Evolutionary conservation across 2,329 filamentous ascomycete genomes (phyloP), one percentile per base, ranked within the genome.

Genomic region (Sclerotinia spermophila): DNA sequence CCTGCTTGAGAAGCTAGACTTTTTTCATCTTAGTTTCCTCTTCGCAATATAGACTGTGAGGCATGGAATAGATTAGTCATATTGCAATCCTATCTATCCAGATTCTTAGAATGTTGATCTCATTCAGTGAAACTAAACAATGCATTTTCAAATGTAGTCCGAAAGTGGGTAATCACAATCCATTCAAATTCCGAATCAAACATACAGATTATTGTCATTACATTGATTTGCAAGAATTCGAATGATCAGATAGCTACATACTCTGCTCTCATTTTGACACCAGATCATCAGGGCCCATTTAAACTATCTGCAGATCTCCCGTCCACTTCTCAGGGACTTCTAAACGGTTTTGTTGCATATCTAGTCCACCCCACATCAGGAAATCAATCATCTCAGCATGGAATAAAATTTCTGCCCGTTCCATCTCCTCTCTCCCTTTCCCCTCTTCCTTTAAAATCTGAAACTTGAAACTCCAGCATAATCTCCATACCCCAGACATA

Each of bases 401-500:
- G n/a, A n/a, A n/a, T n/a, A n/a, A n/a, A n/a, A n/a, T 45, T 10
- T n/a, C 11, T 6, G 21, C 5, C 45, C 0, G 44, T 48, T n/a
- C 44, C 15, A 21, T 48, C 24, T n/a, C 24, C 4, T n/a, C 13
- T 11, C 1, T 5, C 45, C 6, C 48, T 27, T 5, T 1, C 24
- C 48, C 11, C 5, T 10, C 44, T 27, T 51, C 5, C n/a, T 5
- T 13, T n/a, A 15, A 5, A 13, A n/a, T 51, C 2, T 51, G 27
- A 13, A 51, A 51, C n/a, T 24, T 13, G 24, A 51, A 2, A 17
- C 2, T 7, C 11, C 24, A 13, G 2, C 3, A 51, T 1, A 51
- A 3, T 7, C 0, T 27, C 48, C 13, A 5, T 13, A 17, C 11
- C 5, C 0, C 11, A 51, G 17, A 3, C 1, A 51, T 3, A 51